These are phyloP conservation scores for Penicillium expansum DNA, from an alignment of 2,329 filamentous ascomycete species.

Conservation along the genomic window DNA sequence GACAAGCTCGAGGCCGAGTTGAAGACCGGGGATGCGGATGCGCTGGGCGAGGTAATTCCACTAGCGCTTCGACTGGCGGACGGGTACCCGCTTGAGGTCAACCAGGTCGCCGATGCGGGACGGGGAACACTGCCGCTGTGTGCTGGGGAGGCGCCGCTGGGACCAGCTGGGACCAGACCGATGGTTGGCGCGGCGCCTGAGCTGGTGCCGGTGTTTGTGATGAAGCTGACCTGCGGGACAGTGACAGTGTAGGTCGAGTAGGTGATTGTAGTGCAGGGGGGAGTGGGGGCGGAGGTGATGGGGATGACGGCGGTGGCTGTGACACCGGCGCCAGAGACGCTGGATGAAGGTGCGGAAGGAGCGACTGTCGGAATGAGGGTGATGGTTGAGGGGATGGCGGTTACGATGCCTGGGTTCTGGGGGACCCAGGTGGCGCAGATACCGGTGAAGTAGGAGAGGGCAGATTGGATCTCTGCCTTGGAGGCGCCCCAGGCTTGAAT, in stretches of 20 bases:
- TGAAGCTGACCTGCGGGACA: slow-evolving; percentile 46
- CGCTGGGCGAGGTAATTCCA: neutral
- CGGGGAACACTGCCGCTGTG: slow-evolving; percentile 20
- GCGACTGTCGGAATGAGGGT: slow-evolving; percentile 45
- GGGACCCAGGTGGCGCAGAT: slow-evolving; percentile 76
- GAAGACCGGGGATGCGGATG: slow-evolving; percentile 9
- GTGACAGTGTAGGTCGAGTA: slow-evolving; percentile 44
- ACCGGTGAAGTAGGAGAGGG: slow-evolving; percentile 82
- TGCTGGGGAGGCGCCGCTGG: slow-evolving; percentile 18
- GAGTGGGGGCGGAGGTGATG: slow-evolving; percentile 24
- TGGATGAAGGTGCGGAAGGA: slow-evolving; percentile 47
- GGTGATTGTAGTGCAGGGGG: slow-evolving; percentile 42
- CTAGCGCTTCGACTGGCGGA: slow-evolving; percentile 1
- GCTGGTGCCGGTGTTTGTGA: slow-evolving; percentile 28
- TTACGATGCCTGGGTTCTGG: slow-evolving; percentile 81
- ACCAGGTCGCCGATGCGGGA: slow-evolving; percentile 19
- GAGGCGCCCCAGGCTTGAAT: slow-evolving; percentile 71
- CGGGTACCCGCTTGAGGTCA: neutral
- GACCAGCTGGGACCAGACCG: slow-evolving; percentile 31
- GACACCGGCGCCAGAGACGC: slow-evolving; percentile 44
- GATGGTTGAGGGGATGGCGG: slow-evolving; percentile 64
- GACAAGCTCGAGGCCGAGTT: slow-evolving; percentile 15
- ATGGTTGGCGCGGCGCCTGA: slow-evolving; percentile 28
- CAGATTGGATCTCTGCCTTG: slow-evolving; percentile 64
- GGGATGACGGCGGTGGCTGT: slow-evolving; percentile 29